Conservation (phyloP, 192 early-diverging fungal species). For the Mortierella alpina region DNA sequence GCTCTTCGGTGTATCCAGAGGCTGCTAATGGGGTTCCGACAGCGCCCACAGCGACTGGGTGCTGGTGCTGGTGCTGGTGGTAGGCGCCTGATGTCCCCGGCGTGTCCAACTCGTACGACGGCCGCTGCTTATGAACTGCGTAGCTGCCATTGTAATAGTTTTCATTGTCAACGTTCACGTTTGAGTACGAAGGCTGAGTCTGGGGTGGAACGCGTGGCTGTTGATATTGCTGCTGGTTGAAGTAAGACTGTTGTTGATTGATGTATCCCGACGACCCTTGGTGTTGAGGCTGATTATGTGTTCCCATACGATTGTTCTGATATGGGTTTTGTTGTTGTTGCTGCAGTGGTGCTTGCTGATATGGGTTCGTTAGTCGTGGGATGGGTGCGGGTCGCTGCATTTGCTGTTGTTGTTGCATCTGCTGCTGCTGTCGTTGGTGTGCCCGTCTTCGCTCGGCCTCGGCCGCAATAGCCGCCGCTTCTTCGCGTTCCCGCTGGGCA, state of each 20-base stretch:
- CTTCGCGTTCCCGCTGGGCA: conserved; percentile 9
- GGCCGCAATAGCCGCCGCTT: conserved; percentile 13
- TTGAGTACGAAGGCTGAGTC: background rate
- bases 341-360: background rate
- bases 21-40: background rate
- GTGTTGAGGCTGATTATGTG: background rate
- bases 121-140: conserved; percentile 19
- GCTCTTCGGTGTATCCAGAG: conserved; percentile 22
- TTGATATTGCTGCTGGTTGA: background rate
- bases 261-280: conserved; percentile 12
- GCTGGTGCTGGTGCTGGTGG: background rate
- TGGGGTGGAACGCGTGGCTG: conserved; percentile 2
- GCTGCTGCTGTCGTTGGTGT: conserved; percentile 14
- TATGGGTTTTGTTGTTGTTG: conserved; percentile 7
- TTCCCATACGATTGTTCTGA: conserved; percentile 7
- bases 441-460: conserved; percentile 28
- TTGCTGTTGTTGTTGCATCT: conserved; percentile 10
- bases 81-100: background rate
- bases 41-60: background rate
- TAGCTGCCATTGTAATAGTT: conserved; percentile 37
- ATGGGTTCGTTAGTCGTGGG: background rate
- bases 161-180: conserved; percentile 4
- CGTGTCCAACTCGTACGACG: conserved; percentile 13
- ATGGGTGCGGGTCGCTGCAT: background rate
- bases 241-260: background rate